These are phyloP conservation scores for Aspergillus sp. DNA, from an alignment of 2,329 filamentous ascomycete genomes.

Conservation along the genomic window DNA sequence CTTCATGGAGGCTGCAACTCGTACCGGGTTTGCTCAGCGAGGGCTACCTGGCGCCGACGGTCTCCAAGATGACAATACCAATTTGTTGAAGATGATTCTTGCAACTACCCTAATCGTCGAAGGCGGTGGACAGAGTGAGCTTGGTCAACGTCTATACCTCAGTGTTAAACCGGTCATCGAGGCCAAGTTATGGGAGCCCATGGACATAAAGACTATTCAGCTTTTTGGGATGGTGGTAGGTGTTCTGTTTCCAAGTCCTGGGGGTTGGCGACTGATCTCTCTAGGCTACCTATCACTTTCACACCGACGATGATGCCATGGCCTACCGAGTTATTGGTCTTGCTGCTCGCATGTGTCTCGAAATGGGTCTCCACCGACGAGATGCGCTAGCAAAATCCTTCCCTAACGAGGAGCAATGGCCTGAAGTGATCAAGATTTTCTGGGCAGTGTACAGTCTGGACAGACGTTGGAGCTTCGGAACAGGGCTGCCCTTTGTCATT, in stretches of 20 bases:
- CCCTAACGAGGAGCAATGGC: slow-evolving; percentile 65
- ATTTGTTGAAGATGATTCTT: slow-evolving; percentile 78
- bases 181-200: slow-evolving; percentile 56
- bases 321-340: slow-evolving; percentile 87
- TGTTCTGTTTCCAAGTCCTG: slow-evolving; percentile 2
- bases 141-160: slow-evolving; percentile 71
- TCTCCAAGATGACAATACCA: slow-evolving; percentile 63
- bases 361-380: slow-evolving; percentile 78
- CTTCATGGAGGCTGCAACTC: slow-evolving; percentile 68
- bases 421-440: slow-evolving; percentile 69
- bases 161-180: slow-evolving; percentile 73
- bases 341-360: slow-evolving; percentile 74
- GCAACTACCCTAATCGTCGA: slow-evolving; percentile 76
- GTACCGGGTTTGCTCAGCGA: slow-evolving; percentile 58
- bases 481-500: slow-evolving; percentile 79
- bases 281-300: slow-evolving; percentile 75
- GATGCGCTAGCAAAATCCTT: slow-evolving; percentile 70
- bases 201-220: slow-evolving; percentile 59
- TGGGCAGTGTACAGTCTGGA: slow-evolving; percentile 87
- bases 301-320: slow-evolving; percentile 79
- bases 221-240: slow-evolving; percentile 52
- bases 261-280: too few relatives aligned
- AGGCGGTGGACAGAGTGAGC: slow-evolving; percentile 72
- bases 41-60: slow-evolving; percentile 56
- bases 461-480: slow-evolving; percentile 84